Evolutionary conservation across 2,329 filamentous ascomycete genomes (phyloP).

Genomic region (Clarireedia paspali): DNA sequence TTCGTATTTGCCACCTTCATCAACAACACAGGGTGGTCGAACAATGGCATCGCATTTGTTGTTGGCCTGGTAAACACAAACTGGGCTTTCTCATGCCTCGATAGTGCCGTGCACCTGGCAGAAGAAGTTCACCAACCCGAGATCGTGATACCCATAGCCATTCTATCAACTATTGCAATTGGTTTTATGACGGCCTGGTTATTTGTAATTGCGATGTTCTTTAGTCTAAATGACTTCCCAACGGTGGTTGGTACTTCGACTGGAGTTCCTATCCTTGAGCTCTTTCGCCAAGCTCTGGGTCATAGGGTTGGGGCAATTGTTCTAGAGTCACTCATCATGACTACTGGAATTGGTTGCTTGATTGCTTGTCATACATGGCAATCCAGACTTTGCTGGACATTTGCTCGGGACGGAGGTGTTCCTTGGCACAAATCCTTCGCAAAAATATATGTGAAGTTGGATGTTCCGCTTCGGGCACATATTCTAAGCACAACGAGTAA

Average conservation of each 20-base stretch:
- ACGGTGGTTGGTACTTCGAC: constrained; percentile 1
- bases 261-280: constrained; percentile 1
- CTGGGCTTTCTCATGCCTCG: constrained; percentile 8
- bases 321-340: constrained; percentile 5
- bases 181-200: constrained; percentile 5
- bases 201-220: constrained; percentile 7
- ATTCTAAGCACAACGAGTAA: background rate
- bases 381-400: constrained; percentile 9
- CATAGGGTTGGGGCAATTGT: background rate
- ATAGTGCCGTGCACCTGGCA: constrained; percentile 7
- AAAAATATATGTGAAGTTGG: background rate
- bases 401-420: constrained; percentile 9
- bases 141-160: constrained; percentile 4
- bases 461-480: constrained; percentile 9
- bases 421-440: constrained; percentile 1
- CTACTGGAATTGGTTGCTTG: constrained; percentile 1
- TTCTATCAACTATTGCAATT: constrained; percentile 6
- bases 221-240: constrained; percentile 8
- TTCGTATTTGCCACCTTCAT: constrained; percentile 11
- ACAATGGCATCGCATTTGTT: constrained; percentile 7
- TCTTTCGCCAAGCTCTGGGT: constrained; percentile 2
- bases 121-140: constrained; percentile 9
- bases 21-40: constrained; percentile 10
- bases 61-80: constrained; percentile 8
- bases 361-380: constrained; percentile 5